phyloP scores from a whole-genome alignment of 805 yeast species.

The Lipomyces japonicus region DNA sequence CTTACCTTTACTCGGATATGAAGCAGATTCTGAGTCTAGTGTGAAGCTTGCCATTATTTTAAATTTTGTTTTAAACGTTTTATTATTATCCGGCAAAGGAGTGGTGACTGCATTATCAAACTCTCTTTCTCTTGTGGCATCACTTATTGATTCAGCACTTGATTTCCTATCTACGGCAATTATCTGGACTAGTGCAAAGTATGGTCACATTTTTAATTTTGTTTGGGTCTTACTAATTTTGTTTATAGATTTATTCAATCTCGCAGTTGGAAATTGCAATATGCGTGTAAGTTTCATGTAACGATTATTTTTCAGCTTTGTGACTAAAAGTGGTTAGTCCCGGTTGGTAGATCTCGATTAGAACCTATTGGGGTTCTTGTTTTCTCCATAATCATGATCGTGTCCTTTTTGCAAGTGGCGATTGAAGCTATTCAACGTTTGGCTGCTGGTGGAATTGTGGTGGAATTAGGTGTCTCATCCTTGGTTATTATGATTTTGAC shows the following conservation, averaged over 20 bases:
- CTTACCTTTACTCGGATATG: slow-evolving; percentile 47
- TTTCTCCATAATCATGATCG: slow-evolving; percentile 65
- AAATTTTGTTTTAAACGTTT: slow-evolving; percentile 57
- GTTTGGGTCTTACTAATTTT: not conserved
- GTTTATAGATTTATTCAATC: slow-evolving; percentile 14
- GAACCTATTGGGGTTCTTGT: slow-evolving; percentile 78
- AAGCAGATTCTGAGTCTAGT: slow-evolving; percentile 43
- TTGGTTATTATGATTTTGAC: slow-evolving; percentile 60
- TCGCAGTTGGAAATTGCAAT: slow-evolving; percentile 8
- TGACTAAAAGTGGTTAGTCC: too few species aligned
- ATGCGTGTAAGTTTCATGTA: slow-evolving; percentile 11
- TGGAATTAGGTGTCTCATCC: slow-evolving; percentile 50
- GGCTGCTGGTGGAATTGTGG: slow-evolving; percentile 41
- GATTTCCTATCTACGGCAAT: slow-evolving; percentile 73
- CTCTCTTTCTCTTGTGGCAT: slow-evolving; percentile 74
- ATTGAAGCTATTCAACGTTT: slow-evolving; percentile 56
- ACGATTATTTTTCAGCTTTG: not conserved
- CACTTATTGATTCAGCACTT: slow-evolving; percentile 69
- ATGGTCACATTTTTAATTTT: not conserved
- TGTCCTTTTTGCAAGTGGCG: slow-evolving; percentile 70
- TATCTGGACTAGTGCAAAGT: slow-evolving; percentile 52
- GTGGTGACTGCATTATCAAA: slow-evolving; percentile 59
- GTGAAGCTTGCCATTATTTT: slow-evolving; percentile 59
- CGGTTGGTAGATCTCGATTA: slow-evolving; percentile 67
- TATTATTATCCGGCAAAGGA: slow-evolving; percentile 53